Evolutionary conservation across 1,284 basidiomycete genomes (phyloP), one percentile per base, ranked within the genome.

Genomic region (Leccinum subspadiceum): DNA sequence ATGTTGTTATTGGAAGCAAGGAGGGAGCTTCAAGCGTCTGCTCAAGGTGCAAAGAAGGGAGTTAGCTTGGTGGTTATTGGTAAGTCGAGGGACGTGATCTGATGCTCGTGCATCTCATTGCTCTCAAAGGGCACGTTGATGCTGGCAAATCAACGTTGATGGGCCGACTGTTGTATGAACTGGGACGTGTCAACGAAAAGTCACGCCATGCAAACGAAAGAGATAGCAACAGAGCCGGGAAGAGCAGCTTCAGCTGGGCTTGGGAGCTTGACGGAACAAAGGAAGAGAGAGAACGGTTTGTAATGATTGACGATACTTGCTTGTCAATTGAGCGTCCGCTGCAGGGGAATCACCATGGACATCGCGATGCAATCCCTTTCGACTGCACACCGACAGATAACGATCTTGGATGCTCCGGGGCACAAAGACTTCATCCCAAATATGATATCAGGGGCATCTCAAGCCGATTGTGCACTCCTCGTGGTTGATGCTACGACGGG

Each of bases 391-490:
- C 84, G 92, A 54, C 84, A 87, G 60, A 89, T 98, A 65, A 98
- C 95, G 1, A 85, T 99, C 20, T 85, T 99, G 26, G 96, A 99
- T 68, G 96, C 97, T 0, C 96, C 96, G 0, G 96, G 96, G 0
- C 96, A 99, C 76, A 92, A 89, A 65, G 97, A 99, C 70, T 99
- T 99, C 68, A 92, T 99, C 59, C 96, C 97, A 0, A 98, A 98
- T 71, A 99, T 99, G 97, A 99, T 99, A 60, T 96, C 94, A 0
- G 96, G 96, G 2, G 96, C 96, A 2, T 89, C 96, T 0, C 96
- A 98, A 76, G 97, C 97, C 0, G 96, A 99, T 68, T 94, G 93
- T 39, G 96, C 96, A 1, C 76, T 99, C 4, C 84, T 99, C n/a
- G 96, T 99, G 5, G 86, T 99, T 20, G 97, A 98, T 73, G 90